Base-by-base conservation (phyloP, 2,329 filamentous ascomycete genomes). In the Colletotrichum orbiculare region DNA sequence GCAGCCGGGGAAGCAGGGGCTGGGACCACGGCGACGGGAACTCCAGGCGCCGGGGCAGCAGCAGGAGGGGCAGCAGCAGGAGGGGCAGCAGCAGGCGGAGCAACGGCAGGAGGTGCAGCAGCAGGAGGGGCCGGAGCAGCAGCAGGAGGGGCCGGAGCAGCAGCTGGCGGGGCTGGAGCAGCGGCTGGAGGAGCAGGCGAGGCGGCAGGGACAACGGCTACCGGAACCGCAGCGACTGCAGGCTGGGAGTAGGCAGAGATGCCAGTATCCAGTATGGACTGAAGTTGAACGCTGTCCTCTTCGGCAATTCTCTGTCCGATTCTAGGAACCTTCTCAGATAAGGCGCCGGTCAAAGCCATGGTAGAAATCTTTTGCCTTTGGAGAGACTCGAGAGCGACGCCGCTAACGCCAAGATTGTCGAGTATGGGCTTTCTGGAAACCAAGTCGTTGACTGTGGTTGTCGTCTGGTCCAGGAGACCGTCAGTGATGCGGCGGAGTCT, bases 241-340 rank as follows among this genome's bases (percentile, higher is more conserved):
- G 63, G 59, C 45, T 53, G 67, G 41, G 60, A 60, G 57, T 66
- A 66, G n/a, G 56, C 56, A 8, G 57, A 57, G 67, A 73, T 71
- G 8, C 67, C 71, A 12, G 64, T 47, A 13, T 71, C 61, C 34
- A 73, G 60, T 37, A 62, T 66, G 3, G 64, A 62, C 64, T 68
- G 68, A 49, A 73, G 69, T 64, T 72, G 64, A 37, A 43, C 54
- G 15, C 70, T 69, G 49, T 65, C 63, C 25, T 71, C 64, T 56
- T 71, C 67, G 13, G 72, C 71, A 54, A 73, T 72, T 37, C 67
- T 53, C 66, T 72, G 71, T 39, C 71, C 71, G 41, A 71, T 65
- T 17, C 67, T 66, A 35, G 72, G 71, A 11, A 73, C 68, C 66
- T 73, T 73, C 60, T 66, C 60, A 34, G 71, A 69, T 39, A 73